Base-by-base conservation (phyloP, 306 rosid species). In the Delonix regia region DNA sequence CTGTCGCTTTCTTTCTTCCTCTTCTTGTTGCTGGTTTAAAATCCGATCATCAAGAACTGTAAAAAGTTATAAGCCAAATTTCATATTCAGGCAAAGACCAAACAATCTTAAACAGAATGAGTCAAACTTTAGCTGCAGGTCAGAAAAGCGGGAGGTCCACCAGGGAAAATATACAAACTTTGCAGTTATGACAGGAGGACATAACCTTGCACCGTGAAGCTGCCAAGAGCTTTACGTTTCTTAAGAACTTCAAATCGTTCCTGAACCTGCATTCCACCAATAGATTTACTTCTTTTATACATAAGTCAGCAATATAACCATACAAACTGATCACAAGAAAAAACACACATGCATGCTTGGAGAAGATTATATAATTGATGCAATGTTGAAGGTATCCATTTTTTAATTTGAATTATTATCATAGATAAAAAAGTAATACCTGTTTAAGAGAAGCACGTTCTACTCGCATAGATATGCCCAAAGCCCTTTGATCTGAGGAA, bases 381-480 rank as follows among this genome's bases (percentile, higher is more conserved):
- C 74, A 74, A 63, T 19, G 51, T 66, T 41, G 42, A 69, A 79
- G 73, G 57, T 51, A 69, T 49, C 5, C 44, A 45, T 61, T 65
- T 48, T 36, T 16, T 71, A 33, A 72, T 66, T 66, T 59, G 19
- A 71, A 28, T 15, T 34, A 15, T 49, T 49, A 49, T 34, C 60
- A 66, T 39, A 57, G 60, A 25, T 24, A 53, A 25, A 59, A 45
- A 45, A 67, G 68, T 56, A 24, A 24, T 64, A 90, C 97, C 97
- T 94, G 98, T 33, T 94, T n/a, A 39, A 94, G 93, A 78, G 94
- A 88, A 80, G 98, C 97, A 22, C 93, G 90, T 79, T 94, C 97
- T 39, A 91, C 97, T 79, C 97, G 85, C 98, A 92, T 94, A 71
- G 98, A 94, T 97, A 94, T 94, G 62, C 98, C 98, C 91, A 92